Evolutionary conservation across 768 basidiomycete species (phyloP).

Genomic region (Plicaturopsis crispa): DNA sequence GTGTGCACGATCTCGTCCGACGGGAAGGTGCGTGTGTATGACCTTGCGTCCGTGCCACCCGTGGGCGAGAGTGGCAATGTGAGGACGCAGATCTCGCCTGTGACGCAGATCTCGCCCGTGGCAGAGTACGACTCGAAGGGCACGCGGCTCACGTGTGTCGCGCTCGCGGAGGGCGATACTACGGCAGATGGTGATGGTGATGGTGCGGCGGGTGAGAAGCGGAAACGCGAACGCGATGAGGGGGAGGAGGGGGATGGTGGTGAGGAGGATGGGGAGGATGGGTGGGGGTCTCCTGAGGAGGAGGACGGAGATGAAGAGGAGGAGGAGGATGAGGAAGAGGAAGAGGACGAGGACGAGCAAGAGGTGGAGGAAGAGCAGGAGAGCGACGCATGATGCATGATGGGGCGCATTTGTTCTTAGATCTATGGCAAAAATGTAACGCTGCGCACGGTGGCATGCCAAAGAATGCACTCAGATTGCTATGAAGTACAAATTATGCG

Average conservation of each 20-base stretch:
- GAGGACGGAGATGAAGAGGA: conserved; percentile 17
- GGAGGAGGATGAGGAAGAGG: conserved; percentile 14
- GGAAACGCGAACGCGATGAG: conserved; percentile 23
- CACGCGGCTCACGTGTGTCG: conserved; percentile 72
- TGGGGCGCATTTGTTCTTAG: no score
- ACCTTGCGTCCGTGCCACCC: conserved; percentile 46
- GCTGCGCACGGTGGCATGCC: conserved; percentile 1
- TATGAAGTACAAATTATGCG: no score
- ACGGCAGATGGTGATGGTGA: no score
- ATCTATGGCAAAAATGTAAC: conserved; percentile 1
- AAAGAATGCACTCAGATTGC: background rate
- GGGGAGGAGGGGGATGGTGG: conserved; percentile 25
- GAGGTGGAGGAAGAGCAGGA: no score
- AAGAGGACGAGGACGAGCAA: conserved; percentile 14
- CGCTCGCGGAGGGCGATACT: conserved; percentile 45
- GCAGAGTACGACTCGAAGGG: conserved; percentile 79
- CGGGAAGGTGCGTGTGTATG: conserved; percentile 74
- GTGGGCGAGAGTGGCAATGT: no score
- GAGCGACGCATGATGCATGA: background rate
- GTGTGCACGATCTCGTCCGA: conserved; percentile 84
- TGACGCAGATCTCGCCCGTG: conserved; percentile 42
- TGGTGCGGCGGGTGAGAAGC: conserved; percentile 23
- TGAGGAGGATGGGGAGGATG: conserved; percentile 25
- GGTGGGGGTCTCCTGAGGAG: conserved; percentile 14
- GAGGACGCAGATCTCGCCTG: conserved; percentile 8